Evolutionary conservation across 1,139 yeast genomes (phyloP), one percentile per base, ranked within the genome.

Genomic region (Nakaseomyces nivariensis): DNA sequence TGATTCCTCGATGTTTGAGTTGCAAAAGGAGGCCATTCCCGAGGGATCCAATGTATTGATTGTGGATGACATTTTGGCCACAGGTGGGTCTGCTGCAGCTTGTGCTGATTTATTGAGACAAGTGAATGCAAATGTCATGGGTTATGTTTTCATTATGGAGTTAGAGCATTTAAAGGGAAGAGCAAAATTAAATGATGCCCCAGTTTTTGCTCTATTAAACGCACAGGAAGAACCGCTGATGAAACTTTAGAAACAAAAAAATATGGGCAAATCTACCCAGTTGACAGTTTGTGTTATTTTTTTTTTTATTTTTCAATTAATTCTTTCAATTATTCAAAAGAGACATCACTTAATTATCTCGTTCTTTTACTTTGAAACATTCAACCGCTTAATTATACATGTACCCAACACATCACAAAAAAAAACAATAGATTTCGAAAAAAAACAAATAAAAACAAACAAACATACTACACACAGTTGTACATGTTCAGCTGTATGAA

Each of bases 21-120:
- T 90, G 64, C 97, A 90, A 72, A 72, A 76, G 55, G 92, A 78
- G 50, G 79, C 88, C 41, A 80, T 89, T 58, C 85, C 87, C 56
- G 74, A 74, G 54, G 95, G 90, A 26, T 76, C 94, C 50, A 83
- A 74, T 52, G 90, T 89, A 33, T 72, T 89, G 43, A 75, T 90
- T 58, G 92, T 89, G 34, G 97, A 89, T 66, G 97, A 90, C 65
- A 86, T 89, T 60, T 82, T 90, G 67, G 97, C 97, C 45, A 89
- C 97, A 44, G 97, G 96, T 53, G 97, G 97, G 33, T 82, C 94
- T 63, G 97, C 97, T 24, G 72, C 70, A 54, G 96, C 92, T 54
- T 96, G 96, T 38, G 96, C 95, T 50, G 81, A 85, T 61, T 76
- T 90, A 57, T 85, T 86, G 50, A 69, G 69, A 61, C 71, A 77